These are phyloP conservation scores for Hanseniaspora occidentalis DNA, from an alignment of 805 yeast species.

Conservation along the genomic window DNA sequence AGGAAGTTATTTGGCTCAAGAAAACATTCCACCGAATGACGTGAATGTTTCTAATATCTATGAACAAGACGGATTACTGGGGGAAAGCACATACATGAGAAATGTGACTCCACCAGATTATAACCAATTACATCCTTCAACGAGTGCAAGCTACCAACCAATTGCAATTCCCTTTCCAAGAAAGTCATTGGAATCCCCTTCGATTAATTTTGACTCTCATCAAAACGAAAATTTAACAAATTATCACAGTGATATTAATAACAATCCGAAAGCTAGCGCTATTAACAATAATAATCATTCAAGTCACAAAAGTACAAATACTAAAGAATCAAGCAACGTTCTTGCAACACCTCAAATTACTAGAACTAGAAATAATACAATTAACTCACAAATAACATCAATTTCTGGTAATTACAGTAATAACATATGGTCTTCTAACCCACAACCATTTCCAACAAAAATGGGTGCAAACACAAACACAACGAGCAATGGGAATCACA, in stretches of 20 bases:
- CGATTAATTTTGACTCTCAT: constrained; percentile 9
- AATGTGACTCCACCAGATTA: neutral
- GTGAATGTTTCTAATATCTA: no score
- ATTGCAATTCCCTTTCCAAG: constrained; percentile 16
- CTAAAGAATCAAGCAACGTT: neutral
- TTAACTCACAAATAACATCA: constrained; percentile 25
- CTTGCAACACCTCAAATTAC: constrained; percentile 12
- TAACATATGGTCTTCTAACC: constrained; percentile 14
- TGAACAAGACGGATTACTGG: no score
- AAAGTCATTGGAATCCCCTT: constrained; percentile 21
- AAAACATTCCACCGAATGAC: no score
- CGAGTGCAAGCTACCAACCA: constrained; percentile 5
- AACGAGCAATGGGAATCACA: no score
- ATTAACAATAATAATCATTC: neutral
- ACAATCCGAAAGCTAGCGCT: no score
- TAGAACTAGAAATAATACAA: constrained; percentile 24
- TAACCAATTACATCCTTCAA: neutral
- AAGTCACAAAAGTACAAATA: neutral
- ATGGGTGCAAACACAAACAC: neutral
- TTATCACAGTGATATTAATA: no score
- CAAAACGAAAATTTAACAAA: no score
- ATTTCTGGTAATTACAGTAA: constrained; percentile 17
- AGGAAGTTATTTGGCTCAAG: no score
- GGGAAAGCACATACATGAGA: neutral
- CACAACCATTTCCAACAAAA: neutral